A percentile compares a stretch with the other conserved stretches of the same genome.
phyloP scores from a whole-genome alignment of 345 rosid species.

The Ceriops zippeliana region DNA sequence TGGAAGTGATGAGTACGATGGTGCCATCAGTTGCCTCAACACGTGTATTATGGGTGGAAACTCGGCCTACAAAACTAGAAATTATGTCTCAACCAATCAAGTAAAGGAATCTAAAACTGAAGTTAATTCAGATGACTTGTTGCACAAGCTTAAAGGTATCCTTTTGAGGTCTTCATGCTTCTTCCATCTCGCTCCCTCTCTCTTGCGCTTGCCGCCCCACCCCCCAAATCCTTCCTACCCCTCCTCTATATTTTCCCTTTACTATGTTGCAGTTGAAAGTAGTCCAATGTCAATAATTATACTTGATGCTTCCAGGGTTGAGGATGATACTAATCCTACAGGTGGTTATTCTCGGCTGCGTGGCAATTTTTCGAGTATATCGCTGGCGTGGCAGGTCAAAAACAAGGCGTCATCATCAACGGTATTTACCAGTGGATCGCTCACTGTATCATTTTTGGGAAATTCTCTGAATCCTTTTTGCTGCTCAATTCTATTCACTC shows the following conservation, averaged over 20 bases:
- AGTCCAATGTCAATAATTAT: slow-evolving; percentile 9
- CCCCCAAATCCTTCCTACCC: too few relatives aligned
- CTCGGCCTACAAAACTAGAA: slow-evolving; percentile 49
- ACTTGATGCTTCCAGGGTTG: slow-evolving; percentile 50
- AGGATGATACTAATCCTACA: slow-evolving; percentile 46
- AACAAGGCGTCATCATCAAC: slow-evolving; percentile 35
- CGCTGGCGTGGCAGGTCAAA: slow-evolving; percentile 28
- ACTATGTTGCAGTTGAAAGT: neutral
- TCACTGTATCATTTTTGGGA: neutral
- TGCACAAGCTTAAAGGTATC: slow-evolving; percentile 41
- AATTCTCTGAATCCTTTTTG: neutral
- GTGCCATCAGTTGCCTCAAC: slow-evolving; percentile 44
- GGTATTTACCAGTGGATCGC: neutral
- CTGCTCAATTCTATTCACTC: neutral
- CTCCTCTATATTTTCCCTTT: neutral
- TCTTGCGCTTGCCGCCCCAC: too few relatives aligned
- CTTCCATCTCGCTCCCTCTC: neutral
- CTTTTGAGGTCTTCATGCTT: neutral
- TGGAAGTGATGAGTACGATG: slow-evolving; percentile 68
- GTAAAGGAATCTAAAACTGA: slow-evolving; percentile 26
- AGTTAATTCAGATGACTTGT: slow-evolving; percentile 31
- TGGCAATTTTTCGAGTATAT: slow-evolving; percentile 24
- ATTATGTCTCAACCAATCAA: slow-evolving; percentile 23
- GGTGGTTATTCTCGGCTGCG: slow-evolving; percentile 29
- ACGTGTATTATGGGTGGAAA: slow-evolving; percentile 70